These are phyloP conservation scores for Pleurotus cornucopiae DNA, from an alignment of 768 basidiomycete species.

Conservation along the genomic window DNA sequence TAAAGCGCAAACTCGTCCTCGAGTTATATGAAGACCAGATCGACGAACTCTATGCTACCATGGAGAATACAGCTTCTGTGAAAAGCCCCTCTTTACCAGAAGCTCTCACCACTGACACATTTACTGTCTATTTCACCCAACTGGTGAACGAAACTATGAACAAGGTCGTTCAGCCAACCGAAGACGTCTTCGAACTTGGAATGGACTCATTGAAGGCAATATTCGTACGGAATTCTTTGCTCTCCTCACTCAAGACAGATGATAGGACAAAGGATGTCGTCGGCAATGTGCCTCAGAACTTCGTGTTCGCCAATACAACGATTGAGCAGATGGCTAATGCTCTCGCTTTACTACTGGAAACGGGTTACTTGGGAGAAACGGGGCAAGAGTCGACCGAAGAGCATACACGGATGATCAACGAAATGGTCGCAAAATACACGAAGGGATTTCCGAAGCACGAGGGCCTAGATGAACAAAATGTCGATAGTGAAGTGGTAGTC, in stretches of 20 bases:
- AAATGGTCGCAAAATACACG: neutral
- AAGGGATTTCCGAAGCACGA: neutral
- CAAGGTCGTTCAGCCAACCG: neutral
- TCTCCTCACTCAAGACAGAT: neutral
- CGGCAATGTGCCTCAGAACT: neutral
- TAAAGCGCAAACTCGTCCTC: conserved; percentile 35
- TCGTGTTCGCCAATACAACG: neutral
- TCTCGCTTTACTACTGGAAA: neutral
- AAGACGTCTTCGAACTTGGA: neutral
- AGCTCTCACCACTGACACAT: neutral
- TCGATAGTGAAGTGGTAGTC: conserved; percentile 9
- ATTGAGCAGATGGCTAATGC: neutral
- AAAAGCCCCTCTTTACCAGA: neutral
- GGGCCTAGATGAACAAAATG: neutral
- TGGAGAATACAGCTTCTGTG: neutral
- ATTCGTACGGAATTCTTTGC: neutral
- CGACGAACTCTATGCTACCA: neutral
- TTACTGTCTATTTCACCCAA: neutral
- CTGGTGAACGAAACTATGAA: neutral
- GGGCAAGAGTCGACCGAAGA: neutral
- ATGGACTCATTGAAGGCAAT: conserved; percentile 2
- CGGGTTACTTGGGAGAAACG: neutral
- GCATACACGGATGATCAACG: neutral
- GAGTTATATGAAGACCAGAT: conserved; percentile 7
- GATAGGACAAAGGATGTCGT: neutral